A percentile compares a stretch with the other conserved stretches of the same genome.
These are phyloP conservation scores for Tulasnella sp. DNA, from an alignment of 768 basidiomycete species.

Conservation along the genomic window DNA sequence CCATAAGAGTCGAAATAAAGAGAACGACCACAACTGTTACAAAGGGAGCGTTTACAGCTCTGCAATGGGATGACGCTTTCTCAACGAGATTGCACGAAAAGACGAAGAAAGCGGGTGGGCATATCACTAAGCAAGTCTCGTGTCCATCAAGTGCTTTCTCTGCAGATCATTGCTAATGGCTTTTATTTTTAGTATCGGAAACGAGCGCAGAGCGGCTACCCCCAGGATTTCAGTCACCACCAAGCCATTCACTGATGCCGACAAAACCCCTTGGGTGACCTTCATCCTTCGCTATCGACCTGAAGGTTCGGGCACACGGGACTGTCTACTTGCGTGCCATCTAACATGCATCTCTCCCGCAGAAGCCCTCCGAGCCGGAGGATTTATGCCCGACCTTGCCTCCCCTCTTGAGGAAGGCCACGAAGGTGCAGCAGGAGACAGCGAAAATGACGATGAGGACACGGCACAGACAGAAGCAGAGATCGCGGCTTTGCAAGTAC, in stretches of 20 bases:
- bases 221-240: not conserved
- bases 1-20: not conserved
- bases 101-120: not conserved
- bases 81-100: not conserved
- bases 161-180: not conserved
- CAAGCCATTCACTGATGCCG: not conserved
- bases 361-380: not conserved
- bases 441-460: not conserved
- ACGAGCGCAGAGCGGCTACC: not conserved
- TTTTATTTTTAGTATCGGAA: not conserved
- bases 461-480: not conserved
- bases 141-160: not conserved
- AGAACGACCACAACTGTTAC: not conserved
- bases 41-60: not conserved
- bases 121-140: not conserved
- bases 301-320: not conserved
- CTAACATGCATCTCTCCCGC: not conserved
- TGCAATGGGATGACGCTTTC: not conserved
- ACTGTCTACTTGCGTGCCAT: not conserved
- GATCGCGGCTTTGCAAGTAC: not conserved
- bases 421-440: not conserved
- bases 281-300: not conserved
- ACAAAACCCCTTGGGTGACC: not conserved
- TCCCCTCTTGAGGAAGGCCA: not conserved
- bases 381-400: not conserved